Percentiles rank a stretch among this genome's conserved stretches.
Conservation (phyloP, 2,329 filamentous ascomycete species). For the Clonostachys sp. region DNA sequence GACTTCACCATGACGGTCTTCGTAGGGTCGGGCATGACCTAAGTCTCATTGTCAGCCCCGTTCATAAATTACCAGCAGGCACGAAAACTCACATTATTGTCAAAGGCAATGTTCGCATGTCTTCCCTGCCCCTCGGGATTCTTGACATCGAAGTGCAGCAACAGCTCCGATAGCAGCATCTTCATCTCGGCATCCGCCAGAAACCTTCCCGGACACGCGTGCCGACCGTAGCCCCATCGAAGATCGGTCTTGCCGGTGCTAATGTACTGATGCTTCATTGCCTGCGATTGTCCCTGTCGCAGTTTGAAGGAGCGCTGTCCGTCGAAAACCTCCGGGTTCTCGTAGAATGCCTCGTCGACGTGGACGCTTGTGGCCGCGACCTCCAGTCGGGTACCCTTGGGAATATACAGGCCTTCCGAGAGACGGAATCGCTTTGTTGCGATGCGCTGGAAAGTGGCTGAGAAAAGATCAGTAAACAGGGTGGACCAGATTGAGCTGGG, state of each 20-base stretch:
- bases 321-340: slow-evolving; percentile 6
- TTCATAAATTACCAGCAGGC: too few species aligned
- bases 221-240: slow-evolving; percentile 46
- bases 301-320: slow-evolving; percentile 7
- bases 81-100: too few species aligned
- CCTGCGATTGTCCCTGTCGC: slow-evolving; percentile 1
- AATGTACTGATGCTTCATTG: neutral
- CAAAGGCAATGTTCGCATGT: too few species aligned
- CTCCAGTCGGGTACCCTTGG: slow-evolving; percentile 31
- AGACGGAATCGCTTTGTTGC: slow-evolving; percentile 29
- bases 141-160: neutral
- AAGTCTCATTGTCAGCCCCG: too few species aligned
- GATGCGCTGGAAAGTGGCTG: slow-evolving; percentile 6
- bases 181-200: slow-evolving; percentile 46
- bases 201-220: slow-evolving; percentile 45
- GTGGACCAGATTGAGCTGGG: too few species aligned
- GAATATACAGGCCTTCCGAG: slow-evolving; percentile 36
- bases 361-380: slow-evolving; percentile 3
- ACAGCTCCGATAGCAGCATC: slow-evolving; percentile 28
- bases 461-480: neutral
- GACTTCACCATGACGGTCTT: neutral
- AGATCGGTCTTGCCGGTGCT: slow-evolving; percentile 27
- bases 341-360: slow-evolving; percentile 5
- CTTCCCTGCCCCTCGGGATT: too few species aligned
- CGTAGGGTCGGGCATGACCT: neutral